phyloP scores from a whole-genome alignment of 1,284 basidiomycete species.

The Xerocomus amazonicus region DNA sequence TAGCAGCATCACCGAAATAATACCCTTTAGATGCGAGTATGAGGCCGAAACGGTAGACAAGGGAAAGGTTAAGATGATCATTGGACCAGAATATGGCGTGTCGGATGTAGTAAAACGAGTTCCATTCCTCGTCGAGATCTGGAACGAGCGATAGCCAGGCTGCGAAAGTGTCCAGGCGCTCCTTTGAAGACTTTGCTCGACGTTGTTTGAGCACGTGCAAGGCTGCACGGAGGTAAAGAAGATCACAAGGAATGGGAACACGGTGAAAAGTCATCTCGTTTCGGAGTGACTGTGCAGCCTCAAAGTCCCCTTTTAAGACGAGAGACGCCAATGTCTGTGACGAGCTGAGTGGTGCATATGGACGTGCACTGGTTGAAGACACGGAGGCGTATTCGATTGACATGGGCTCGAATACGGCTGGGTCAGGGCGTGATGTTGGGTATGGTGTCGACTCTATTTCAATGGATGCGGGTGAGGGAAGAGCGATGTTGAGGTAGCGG shows the following conservation, averaged over 20 bases:
- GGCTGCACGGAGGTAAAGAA: slow-evolving; percentile 28
- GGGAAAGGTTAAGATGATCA: slow-evolving; percentile 27
- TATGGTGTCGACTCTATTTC: slow-evolving; percentile 31
- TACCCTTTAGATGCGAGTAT: slow-evolving; percentile 31
- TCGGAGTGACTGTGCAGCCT: slow-evolving; percentile 24
- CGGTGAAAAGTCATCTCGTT: slow-evolving; percentile 25
- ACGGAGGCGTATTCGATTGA: slow-evolving; percentile 26
- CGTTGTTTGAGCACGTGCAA: slow-evolving; percentile 18
- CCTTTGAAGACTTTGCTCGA: slow-evolving; percentile 5
- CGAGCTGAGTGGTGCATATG: slow-evolving; percentile 23
- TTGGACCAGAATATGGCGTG: slow-evolving; percentile 23
- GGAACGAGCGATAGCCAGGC: slow-evolving; percentile 30
- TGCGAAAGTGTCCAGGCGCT: slow-evolving; percentile 19
- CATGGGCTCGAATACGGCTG: slow-evolving; percentile 26
- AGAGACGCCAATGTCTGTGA: slow-evolving; percentile 24
- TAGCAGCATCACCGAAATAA: slow-evolving; percentile 7
- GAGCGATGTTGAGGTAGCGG: slow-evolving; percentile 23
- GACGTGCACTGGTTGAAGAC: slow-evolving; percentile 3
- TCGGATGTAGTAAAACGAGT: slow-evolving; percentile 25
- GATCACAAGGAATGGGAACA: slow-evolving; percentile 21
- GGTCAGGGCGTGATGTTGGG: slow-evolving; percentile 23
- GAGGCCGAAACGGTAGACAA: slow-evolving; percentile 28
- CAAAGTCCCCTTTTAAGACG: slow-evolving; percentile 21
- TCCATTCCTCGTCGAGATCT: slow-evolving; percentile 14
- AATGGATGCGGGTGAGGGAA: slow-evolving; percentile 31